Conservation (phyloP, 2,329 filamentous ascomycete species). For the Calonectria leucothoes region DNA sequence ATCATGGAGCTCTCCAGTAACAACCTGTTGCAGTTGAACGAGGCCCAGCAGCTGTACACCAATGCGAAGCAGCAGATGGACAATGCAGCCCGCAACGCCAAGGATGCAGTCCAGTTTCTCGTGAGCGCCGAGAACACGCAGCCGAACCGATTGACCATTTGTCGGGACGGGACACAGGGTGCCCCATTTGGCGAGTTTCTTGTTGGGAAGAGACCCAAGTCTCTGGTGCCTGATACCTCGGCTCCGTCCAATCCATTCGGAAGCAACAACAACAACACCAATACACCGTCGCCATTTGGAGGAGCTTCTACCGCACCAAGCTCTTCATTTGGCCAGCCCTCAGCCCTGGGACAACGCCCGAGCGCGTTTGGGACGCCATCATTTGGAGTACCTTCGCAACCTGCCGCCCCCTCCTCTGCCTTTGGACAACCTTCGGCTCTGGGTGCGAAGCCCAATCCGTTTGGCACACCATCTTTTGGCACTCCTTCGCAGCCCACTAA, state of each 20-base stretch:
- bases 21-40: conserved; percentile 61
- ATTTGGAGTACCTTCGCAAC: conserved; percentile 57
- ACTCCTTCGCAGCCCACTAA: conserved; percentile 48
- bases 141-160: conserved; percentile 79
- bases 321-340: conserved; percentile 48
- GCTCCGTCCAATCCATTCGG: conserved; percentile 57
- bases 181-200: conserved; percentile 59
- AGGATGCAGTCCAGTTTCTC: conserved; percentile 79
- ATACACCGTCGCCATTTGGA: conserved; percentile 46
- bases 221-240: conserved; percentile 41
- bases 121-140: conserved; percentile 74
- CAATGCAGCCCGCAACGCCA: conserved; percentile 73
- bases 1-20: not conserved
- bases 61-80: conserved; percentile 79
- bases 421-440: conserved; percentile 56
- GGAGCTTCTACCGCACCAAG: conserved; percentile 21
- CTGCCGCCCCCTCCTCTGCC: conserved; percentile 36
- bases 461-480: conserved; percentile 48
- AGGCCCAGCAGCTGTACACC: conserved; percentile 71
- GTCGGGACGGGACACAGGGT: conserved; percentile 59
- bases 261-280: conserved; percentile 28
- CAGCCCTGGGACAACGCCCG: conserved; percentile 57
- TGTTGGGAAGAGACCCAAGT: conserved; percentile 49
- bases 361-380: conserved; percentile 39
- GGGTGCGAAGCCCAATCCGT: conserved; percentile 48